Base-by-base conservation (phyloP, 2,329 filamentous ascomycete genomes). In the Penicillium decumbens region DNA sequence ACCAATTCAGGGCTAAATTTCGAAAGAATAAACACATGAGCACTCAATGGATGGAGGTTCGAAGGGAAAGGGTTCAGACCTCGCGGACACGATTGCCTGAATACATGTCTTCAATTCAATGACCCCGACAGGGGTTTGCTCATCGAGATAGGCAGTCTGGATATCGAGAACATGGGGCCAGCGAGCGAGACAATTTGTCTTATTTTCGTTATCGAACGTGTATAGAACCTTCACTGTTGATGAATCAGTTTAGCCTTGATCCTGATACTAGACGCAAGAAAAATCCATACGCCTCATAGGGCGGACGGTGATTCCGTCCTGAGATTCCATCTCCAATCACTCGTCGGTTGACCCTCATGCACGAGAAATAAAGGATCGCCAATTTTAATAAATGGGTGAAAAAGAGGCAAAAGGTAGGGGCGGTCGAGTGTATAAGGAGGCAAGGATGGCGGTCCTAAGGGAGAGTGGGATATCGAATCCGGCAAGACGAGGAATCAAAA, bases 191-290 rank as follows among this genome's bases (percentile, higher is more conserved):
- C 90, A 96, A 66, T 92, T 91, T 56, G 89, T 85, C 72, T 90
- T 90, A 73, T 83, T 86, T 59, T 92, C 85, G 65, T 85, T 84
- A 69, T 97, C 91, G 73, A 97, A 96, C 28, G 90, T 95, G 73
- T 97, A 98, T 53, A 95, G 84, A 43, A 97, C 87, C 78, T 97
- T 97, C 71, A 97, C 91, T 95, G 70, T 47, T 55, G 43, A 20
- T 33, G 9, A 43, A 29, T 15, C 30, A 42, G 25, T 60, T 56
- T 64, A 63, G 47, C 48, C 35, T 45, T 29, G 12, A 43, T 40
- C 15, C 39, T 35, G 25, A n/a, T 6, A 18, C 10, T 25, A 41
- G 13, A 41, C 43, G 39, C 18, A 49, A 24, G 42, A 42, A 28
- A 33, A 37, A 28, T 42, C 74, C 83, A 68, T 81, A 87, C 84